Percentiles rank a stretch among this genome's conserved stretches.
These are phyloP conservation scores for Penicillium steckii DNA, from an alignment of 495 filamentous ascomycete species.

Conservation along the genomic window DNA sequence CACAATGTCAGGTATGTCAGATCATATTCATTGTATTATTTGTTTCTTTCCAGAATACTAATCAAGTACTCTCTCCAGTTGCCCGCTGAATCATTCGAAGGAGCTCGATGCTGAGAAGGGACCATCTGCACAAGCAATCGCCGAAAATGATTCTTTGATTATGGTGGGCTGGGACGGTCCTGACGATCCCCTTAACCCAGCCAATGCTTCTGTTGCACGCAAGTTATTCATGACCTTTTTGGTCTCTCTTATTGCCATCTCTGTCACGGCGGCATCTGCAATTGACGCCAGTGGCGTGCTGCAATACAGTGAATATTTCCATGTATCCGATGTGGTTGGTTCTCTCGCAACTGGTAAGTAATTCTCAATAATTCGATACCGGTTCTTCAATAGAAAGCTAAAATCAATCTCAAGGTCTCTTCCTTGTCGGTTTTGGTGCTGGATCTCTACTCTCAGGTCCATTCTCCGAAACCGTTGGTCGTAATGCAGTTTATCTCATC, in stretches of 20 bases:
- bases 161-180: conserved; percentile 42
- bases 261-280: conserved; percentile 45
- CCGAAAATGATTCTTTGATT: neutral
- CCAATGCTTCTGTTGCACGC: conserved; percentile 45
- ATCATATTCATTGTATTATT: neutral
- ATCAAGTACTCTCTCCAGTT: neutral
- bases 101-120: neutral
- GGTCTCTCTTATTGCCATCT: conserved; percentile 50
- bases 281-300: conserved; percentile 47
- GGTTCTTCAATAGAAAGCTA: neutral
- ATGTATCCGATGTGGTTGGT: conserved; percentile 48
- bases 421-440: conserved; percentile 57
- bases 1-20: neutral
- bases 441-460: conserved; percentile 49
- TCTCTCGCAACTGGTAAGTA: conserved; percentile 32
- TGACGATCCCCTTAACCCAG: conserved; percentile 53
- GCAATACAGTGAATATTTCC: conserved; percentile 42
- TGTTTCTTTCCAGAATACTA: neutral
- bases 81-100: neutral
- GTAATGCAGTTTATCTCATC: conserved; percentile 55
- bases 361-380: neutral
- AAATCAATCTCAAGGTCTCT: conserved; percentile 30
- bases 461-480: conserved; percentile 54
- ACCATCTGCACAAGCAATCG: neutral
- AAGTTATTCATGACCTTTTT: conserved; percentile 41